phyloP scores from a whole-genome alignment of 768 basidiomycete genomes.

The Solioccasus polychromus region DNA sequence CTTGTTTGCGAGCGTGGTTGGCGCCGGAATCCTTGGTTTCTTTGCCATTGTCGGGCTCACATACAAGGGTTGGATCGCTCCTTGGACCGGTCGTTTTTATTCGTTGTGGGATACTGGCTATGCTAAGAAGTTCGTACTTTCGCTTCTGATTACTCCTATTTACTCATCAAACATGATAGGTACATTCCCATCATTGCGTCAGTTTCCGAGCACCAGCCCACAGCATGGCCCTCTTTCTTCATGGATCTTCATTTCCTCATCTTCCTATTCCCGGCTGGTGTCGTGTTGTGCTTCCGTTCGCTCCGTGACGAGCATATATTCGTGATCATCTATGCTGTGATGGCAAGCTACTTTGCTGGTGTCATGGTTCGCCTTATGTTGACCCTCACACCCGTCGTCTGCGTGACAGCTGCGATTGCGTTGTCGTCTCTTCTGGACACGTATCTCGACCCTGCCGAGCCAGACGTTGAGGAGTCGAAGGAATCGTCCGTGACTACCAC shows the following conservation, averaged over 20 bases:
- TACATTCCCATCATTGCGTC: slow-evolving; percentile 98
- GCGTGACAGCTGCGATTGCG: slow-evolving; percentile 89
- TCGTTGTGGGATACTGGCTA: slow-evolving; percentile 99
- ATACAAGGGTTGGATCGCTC: slow-evolving; percentile 92
- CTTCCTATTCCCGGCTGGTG: slow-evolving; percentile 96
- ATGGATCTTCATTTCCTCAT: slow-evolving; percentile 99
- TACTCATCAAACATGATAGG: slow-evolving; percentile 36
- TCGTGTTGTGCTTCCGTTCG: slow-evolving; percentile 89
- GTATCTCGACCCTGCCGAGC: slow-evolving; percentile 83
- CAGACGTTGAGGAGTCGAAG: slow-evolving; percentile 33
- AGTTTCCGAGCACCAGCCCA: slow-evolving; percentile 98
- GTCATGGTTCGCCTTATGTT: slow-evolving; percentile 99
- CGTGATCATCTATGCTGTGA: slow-evolving; percentile 94
- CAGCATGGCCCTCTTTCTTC: slow-evolving; percentile 99
- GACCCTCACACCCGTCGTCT: slow-evolving; percentile 94
- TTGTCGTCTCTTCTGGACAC: slow-evolving; percentile 84
- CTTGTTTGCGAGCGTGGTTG: slow-evolving; percentile 65
- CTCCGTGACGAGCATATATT: slow-evolving; percentile 97
- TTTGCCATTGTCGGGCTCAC: slow-evolving; percentile 77
- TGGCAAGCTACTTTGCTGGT: slow-evolving; percentile 97
- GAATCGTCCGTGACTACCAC: slow-evolving; percentile 3
- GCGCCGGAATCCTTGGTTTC: slow-evolving; percentile 68
- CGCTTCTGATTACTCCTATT: neutral
- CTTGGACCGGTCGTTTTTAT: slow-evolving; percentile 99
- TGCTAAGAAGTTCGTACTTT: slow-evolving; percentile 78